A percentile compares a stretch with the other conserved stretches of the same genome.
Conservation (phyloP, 805 yeast species). For the Yarrowia porcina region DNA sequence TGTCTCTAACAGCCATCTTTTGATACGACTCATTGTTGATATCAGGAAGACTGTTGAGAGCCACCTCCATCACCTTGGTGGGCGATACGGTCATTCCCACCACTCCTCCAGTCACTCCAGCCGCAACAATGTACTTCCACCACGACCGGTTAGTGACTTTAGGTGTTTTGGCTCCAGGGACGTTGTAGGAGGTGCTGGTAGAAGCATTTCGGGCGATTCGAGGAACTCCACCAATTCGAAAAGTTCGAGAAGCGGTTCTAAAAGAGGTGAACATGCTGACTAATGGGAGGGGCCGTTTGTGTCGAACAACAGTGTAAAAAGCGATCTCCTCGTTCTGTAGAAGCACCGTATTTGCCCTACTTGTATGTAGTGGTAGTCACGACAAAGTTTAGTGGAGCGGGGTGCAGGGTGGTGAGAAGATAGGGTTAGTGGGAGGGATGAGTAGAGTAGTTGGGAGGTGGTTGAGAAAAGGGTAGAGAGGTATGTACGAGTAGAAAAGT, state of each 20-base stretch:
- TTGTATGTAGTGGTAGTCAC: no score
- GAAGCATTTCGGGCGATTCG: neutral
- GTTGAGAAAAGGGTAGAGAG: no score
- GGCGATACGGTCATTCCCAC: constrained; percentile 15
- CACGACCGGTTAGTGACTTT: neutral
- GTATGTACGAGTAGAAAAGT: no score
- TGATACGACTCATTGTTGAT: constrained; percentile 3
- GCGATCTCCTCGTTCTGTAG: no score
- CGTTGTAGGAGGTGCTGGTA: neutral
- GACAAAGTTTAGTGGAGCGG: no score
- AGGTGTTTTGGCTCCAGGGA: neutral
- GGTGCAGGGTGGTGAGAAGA: no score
- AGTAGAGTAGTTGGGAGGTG: no score
- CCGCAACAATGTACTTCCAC: constrained; percentile 20
- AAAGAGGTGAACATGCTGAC: neutral
- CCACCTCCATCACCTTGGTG: constrained; percentile 24
- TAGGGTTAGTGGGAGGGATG: no score
- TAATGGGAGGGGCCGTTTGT: neutral
- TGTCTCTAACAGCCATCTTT: neutral
- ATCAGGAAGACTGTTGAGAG: constrained; percentile 1
- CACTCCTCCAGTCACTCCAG: constrained; percentile 7
- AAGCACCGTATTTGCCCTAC: no score
- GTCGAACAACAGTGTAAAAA: no score
- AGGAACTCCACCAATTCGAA: neutral
- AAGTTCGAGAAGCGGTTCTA: neutral